These are phyloP conservation scores for Lanmaoa rubissima DNA, from an alignment of 768 basidiomycete genomes.

Conservation along the genomic window DNA sequence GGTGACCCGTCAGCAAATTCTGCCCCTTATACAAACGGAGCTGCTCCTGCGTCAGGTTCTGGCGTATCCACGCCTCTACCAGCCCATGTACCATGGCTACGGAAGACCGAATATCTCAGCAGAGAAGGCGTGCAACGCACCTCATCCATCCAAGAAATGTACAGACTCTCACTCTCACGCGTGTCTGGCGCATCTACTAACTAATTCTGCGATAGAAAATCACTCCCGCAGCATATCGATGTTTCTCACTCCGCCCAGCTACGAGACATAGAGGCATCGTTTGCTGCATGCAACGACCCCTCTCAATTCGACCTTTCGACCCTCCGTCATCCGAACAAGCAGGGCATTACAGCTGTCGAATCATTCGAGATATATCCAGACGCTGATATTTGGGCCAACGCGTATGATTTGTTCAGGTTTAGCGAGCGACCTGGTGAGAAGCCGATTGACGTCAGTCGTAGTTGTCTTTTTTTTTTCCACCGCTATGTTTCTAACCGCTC, in stretches of 20 bases:
- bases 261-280: conserved; percentile 76
- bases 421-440: conserved; percentile 85
- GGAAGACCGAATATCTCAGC: conserved; percentile 89
- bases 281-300: conserved; percentile 51
- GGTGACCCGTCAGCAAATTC: conserved; percentile 56
- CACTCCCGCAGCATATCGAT: conserved; percentile 53
- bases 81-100: conserved; percentile 82
- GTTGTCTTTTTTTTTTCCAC: not conserved
- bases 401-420: conserved; percentile 84
- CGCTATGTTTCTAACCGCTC: not conserved
- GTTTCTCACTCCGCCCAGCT: conserved; percentile 74
- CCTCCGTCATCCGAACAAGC: conserved; percentile 79
- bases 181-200: not conserved
- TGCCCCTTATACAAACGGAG: conserved; percentile 41
- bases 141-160: conserved; percentile 54
- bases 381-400: conserved; percentile 83
- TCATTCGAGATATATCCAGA: conserved; percentile 85
- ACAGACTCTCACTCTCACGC: conserved; percentile 21
- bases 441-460: conserved; percentile 53
- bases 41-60: conserved; percentile 33
- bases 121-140: conserved; percentile 51
- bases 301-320: conserved; percentile 55
- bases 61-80: conserved; percentile 46
- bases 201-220: conserved; percentile 41
- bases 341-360: conserved; percentile 69